A percentile compares a stretch with the other conserved stretches of the same genome.
phyloP scores from a whole-genome alignment of 208 protist species.

The Trichomonas vaginalis region DNA sequence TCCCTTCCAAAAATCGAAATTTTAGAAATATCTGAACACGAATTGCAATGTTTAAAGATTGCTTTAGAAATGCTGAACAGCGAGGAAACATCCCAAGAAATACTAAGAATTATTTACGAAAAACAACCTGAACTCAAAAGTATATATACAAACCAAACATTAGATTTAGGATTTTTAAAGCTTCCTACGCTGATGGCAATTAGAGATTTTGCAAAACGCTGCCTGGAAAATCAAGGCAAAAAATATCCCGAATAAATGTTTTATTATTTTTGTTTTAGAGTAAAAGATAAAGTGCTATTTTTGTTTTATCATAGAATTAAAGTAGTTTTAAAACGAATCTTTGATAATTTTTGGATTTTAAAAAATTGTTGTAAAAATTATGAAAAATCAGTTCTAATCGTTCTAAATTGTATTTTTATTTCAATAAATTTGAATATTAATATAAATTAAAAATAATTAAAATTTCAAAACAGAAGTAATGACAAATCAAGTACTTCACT shows the following conservation, averaged over 20 bases:
- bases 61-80: neutral
- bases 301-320: too few species aligned
- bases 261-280: neutral
- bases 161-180: neutral
- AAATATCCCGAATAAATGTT: conserved; percentile 9
- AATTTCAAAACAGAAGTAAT: too few species aligned
- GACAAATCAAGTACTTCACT: too few species aligned
- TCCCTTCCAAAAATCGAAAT: neutral
- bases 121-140: neutral
- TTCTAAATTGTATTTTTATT: too few species aligned
- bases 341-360: too few species aligned
- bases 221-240: neutral
- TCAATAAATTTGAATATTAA: too few species aligned
- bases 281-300: too few species aligned
- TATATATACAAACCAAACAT: neutral
- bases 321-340: too few species aligned
- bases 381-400: too few species aligned
- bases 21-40: neutral
- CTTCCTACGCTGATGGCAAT: neutral
- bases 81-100: neutral
- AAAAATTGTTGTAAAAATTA: too few species aligned
- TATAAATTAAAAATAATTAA: too few species aligned
- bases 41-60: neutral
- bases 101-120: neutral
- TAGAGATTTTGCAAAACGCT: neutral